A percentile compares a stretch with the other conserved stretches of the same genome.
These are phyloP conservation scores for Fallopia convolvulus DNA, from an alignment of 148 eudicot species.

Conservation along the genomic window DNA sequence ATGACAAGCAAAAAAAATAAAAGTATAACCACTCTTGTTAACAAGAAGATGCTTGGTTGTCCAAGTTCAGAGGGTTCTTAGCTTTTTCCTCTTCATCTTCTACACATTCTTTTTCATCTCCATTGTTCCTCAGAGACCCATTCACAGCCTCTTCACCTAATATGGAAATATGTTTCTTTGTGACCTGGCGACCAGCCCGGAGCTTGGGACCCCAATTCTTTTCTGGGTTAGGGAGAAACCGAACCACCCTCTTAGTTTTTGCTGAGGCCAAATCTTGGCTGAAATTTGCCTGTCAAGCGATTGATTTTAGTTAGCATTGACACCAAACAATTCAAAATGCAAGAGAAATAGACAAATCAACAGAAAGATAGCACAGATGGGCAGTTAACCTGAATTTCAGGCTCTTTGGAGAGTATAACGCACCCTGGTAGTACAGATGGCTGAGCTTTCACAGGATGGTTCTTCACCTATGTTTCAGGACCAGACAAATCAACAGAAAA, in stretches of 20 bases:
- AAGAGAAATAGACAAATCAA: not conserved
- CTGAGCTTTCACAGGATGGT: constrained; percentile 88
- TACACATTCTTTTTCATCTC: constrained; percentile 19
- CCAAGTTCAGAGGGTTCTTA: constrained; percentile 64
- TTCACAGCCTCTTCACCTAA: constrained; percentile 70
- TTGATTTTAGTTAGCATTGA: not conserved
- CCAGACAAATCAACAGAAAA: not conserved
- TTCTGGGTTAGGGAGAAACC: constrained; percentile 87
- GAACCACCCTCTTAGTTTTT: constrained; percentile 84
- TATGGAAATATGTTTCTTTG: constrained; percentile 75
- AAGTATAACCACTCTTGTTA: constrained; percentile 15
- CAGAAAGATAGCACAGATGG: not conserved
- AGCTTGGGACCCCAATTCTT: constrained; percentile 96
- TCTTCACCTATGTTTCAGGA: constrained; percentile 48
- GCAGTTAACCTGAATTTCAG: constrained; percentile 61
- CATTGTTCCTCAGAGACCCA: constrained; percentile 16
- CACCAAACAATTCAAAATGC: not conserved
- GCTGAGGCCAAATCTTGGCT: constrained; percentile 72
- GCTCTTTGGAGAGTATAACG: constrained; percentile 86
- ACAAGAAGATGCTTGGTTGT: constrained; percentile 30
- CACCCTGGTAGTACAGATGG: constrained; percentile 64
- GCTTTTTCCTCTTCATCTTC: constrained; percentile 52
- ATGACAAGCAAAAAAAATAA: not conserved
- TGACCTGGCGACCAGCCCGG: constrained; percentile 73
- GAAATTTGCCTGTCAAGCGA: constrained; percentile 64